Conservation (phyloP, 495 filamentous ascomycete species). For the Glonium stellatum region DNA sequence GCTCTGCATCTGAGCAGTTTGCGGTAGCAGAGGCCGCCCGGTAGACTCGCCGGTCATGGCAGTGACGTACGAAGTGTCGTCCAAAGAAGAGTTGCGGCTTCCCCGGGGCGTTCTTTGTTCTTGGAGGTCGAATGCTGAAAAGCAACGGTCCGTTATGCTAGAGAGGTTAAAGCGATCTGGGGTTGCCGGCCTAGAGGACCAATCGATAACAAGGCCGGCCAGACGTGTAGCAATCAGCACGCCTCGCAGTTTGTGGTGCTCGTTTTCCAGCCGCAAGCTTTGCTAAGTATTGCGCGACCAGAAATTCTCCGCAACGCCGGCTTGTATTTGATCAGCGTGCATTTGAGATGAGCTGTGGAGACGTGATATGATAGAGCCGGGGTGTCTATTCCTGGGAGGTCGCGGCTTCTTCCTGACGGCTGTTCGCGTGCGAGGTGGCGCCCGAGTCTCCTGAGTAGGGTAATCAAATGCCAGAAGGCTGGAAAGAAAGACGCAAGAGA, state of each 20-base stretch:
- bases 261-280: neutral
- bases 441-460: conserved; percentile 15
- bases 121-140: conserved; percentile 1
- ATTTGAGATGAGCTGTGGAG: conserved; percentile 23
- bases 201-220: neutral
- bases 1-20: conserved; percentile 48
- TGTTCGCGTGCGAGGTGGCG: conserved; percentile 25
- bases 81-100: neutral
- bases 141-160: conserved; percentile 2
- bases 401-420: conserved; percentile 9
- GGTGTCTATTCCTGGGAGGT: neutral
- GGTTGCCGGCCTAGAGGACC: neutral
- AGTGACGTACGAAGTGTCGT: neutral
- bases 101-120: conserved; percentile 1
- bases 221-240: conserved; percentile 1
- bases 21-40: conserved; percentile 51
- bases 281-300: neutral
- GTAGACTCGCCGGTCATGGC: conserved; percentile 51
- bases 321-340: conserved; percentile 22
- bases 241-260: neutral
- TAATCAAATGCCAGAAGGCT: conserved; percentile 1
- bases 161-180: conserved; percentile 5
- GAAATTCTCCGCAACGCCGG: conserved; percentile 27
- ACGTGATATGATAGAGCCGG: conserved; percentile 7
- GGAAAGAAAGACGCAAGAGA: conserved; percentile 6